Percentiles rank a stretch among this genome's conserved stretches.
Conservation (phyloP, 1,284 basidiomycete genomes). For the Cryptococcus sp. region DNA sequence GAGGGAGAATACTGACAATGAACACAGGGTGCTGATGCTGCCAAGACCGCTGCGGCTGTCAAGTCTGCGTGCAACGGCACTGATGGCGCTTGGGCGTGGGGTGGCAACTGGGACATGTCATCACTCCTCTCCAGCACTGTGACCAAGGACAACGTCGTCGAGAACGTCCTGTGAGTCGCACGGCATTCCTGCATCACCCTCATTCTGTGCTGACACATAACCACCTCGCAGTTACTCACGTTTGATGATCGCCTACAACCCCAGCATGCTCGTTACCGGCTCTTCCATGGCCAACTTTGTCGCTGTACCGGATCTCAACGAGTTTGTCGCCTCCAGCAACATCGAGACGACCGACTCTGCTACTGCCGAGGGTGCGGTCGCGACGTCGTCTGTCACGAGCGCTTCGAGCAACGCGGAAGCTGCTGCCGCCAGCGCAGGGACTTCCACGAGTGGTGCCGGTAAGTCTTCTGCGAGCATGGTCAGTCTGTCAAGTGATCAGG, state of each 20-base stretch:
- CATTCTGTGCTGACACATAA: background rate
- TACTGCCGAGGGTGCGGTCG: conserved; percentile 1
- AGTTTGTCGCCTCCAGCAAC: conserved; percentile 21
- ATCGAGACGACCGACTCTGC: background rate
- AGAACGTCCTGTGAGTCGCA: conserved; percentile 26
- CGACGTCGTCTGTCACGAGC: background rate
- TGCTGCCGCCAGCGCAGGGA: conserved; percentile 5
- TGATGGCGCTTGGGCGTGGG: conserved; percentile 25
- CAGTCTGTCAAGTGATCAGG: too few relatives aligned
- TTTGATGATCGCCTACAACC: conserved; percentile 27
- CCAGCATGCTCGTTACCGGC: conserved; percentile 12
- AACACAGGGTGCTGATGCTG: conserved; percentile 12
- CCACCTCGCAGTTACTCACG: conserved; percentile 21
- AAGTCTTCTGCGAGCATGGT: background rate
- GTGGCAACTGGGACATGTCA: conserved; percentile 26
- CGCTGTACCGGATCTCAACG: conserved; percentile 25
- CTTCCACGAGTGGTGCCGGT: conserved; percentile 15
- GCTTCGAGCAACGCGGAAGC: conserved; percentile 7
- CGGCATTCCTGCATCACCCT: too few relatives aligned
- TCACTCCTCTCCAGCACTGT: conserved; percentile 5
- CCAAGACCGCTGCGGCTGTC: conserved; percentile 14
- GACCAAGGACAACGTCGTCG: conserved; percentile 22
- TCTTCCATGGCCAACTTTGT: conserved; percentile 13
- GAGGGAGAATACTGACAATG: background rate
- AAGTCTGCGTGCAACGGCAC: conserved; percentile 16